Evolutionary conservation across 1,284 basidiomycete genomes (phyloP).

Genomic region (Trametes sp.): DNA sequence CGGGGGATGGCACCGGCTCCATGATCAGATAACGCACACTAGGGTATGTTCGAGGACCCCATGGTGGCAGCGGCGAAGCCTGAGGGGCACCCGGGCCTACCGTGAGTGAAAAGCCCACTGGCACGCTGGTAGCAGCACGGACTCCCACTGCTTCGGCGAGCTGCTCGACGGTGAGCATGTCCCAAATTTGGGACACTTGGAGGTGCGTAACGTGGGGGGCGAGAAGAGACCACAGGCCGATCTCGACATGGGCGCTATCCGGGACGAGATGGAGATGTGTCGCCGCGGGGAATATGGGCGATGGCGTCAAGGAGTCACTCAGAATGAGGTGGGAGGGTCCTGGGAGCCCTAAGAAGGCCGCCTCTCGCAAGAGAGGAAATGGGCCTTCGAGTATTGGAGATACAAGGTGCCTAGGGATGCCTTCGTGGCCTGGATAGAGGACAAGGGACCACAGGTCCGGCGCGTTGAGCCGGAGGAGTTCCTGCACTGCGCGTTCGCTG

Average conservation of each 20-base stretch:
- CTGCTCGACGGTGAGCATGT: not conserved
- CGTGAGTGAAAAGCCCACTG: not conserved
- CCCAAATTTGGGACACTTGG: not conserved
- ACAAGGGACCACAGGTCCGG: not conserved
- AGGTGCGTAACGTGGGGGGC: not conserved
- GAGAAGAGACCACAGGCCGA: not conserved
- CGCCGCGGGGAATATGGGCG: not conserved
- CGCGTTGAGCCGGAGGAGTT: not conserved
- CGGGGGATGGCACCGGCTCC: not conserved
- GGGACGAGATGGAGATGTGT: not conserved
- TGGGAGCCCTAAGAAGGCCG: not conserved
- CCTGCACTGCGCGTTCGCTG: not conserved
- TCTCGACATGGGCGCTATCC: not conserved
- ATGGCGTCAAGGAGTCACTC: not conserved
- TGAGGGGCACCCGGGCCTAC: not conserved
- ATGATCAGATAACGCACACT: not conserved
- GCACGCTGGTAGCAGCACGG: not conserved
- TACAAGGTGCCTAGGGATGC: not conserved
- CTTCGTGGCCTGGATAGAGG: not conserved
- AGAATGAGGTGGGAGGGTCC: not conserved
- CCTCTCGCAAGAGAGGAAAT: not conserved
- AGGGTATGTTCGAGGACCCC: not conserved
- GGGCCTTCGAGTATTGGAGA: not conserved
- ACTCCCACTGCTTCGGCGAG: not conserved
- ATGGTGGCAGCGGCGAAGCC: no score